Base-by-base conservation (phyloP, 192 early-diverging fungal genomes). In the Thamnidium elegans region DNA sequence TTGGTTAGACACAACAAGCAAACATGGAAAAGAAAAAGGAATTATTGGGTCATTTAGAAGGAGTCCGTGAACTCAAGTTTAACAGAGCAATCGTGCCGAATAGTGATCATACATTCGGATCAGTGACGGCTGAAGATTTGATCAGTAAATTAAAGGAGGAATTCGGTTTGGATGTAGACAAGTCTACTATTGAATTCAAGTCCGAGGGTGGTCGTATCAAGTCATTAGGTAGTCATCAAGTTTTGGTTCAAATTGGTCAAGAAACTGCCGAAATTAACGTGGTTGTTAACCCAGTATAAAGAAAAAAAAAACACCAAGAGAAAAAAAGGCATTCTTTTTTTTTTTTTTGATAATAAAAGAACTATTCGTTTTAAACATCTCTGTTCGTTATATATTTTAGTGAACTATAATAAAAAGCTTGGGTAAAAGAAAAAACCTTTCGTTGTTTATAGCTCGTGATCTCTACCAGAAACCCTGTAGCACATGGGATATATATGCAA, bases 61-160 rank as follows among this genome's bases (percentile, higher is more conserved):
- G 56, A 3, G 45, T 75, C 3, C 46, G 34, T 19, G 53, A 26
- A 20, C 58, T 75, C 1, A 46, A 31, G 8, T 75, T 75, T 36
- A 52, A 65, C 8, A 66, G 74, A 36, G 65, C 69, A 6, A 46
- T 66, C 30, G 53, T 70, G 7, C 74, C 74, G 3, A 56, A 62
- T 46, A 67, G 58, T n/a, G 62, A 48, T 43, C 36, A 55, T 32
- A 69, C 69, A n/a, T 75, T 75, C 58, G 74, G 74, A 44, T 75
- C 74, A 15, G 74, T 75, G 9, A 71, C 68, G 9, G 62, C 39
- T 26, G 74, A 75, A 17, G 74, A 75, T 39, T 50, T 75, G 31
- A 43, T 71, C 5, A 34, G 48, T 14, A 70, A 70, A 46, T 53
- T 75, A 26, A 63, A 63, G 23, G 67, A 68, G 13, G 59, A 72